Base-by-base conservation (phyloP, 805 yeast genomes). In the Saturnispora quitensis region DNA sequence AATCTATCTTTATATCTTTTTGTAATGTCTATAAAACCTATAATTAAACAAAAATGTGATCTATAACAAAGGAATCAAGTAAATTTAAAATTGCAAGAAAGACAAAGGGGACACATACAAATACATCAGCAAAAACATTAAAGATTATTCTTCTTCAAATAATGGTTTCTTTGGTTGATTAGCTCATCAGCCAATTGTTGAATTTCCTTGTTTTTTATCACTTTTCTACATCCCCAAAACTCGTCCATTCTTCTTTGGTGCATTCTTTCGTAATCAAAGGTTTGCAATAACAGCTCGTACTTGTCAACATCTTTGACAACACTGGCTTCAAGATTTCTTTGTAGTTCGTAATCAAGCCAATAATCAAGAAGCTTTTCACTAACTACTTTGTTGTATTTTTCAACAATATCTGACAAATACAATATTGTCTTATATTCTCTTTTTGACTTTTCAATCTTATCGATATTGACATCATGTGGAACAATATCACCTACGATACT, bases 261-360 rank as follows among this genome's bases (percentile, higher is more conserved):
- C 56, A 73, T 72, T 59, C 80, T 82, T 70, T 89, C 96, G 64
- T 90, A 91, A 67, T 89, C 87, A 75, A 81, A 81, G 40, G 90
- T 84, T 70, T 87, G 88, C 58, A 85, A 76, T 57, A 86, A 73
- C 78, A 89, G 78, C 68, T 89, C 97, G 63, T 79, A 86, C 73
- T 91, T 91, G 68, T 91, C 98, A 55, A 93, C 81, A 67, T 91
- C 97, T 70, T 91, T 91, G 56, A 91, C 97, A 58, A 88, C 87
- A 50, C 82, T 74, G 12, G 97, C 96, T 67, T 91, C 98, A 25
- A 79, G 65, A 43, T 84, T 79, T 58, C 88, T 74, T 59, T 87
- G 84, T 62, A 84, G 81, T 70, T 91, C 99, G 68, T 91, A 91
- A 65, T 89, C 96, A 51, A 82, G 69, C 96, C 97, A 91, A 55